These are phyloP conservation scores for Lichtheimia corymbifera DNA, from an alignment of 371 early-diverging fungal species.

Conservation along the genomic window DNA sequence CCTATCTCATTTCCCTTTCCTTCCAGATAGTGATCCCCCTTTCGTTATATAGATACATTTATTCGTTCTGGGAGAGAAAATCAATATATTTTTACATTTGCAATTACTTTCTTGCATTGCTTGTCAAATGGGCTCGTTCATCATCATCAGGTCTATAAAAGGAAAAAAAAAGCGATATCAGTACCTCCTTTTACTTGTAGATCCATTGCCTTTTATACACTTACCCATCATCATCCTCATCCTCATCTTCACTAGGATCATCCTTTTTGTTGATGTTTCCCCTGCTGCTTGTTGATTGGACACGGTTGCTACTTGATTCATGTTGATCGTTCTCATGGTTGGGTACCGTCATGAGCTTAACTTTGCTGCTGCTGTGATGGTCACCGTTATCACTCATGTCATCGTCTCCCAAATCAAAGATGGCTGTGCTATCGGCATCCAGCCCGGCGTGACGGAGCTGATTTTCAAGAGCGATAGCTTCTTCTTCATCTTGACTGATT, in stretches of 20 bases:
- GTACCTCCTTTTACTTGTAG: neutral
- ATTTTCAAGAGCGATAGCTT: conserved; percentile 61
- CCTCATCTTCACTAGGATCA: conserved; percentile 28
- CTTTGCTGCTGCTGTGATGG: conserved; percentile 1
- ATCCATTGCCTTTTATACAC: conserved; percentile 2
- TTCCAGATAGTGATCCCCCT: too few relatives aligned
- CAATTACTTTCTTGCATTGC: conserved; percentile 17
- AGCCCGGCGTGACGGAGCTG: conserved; percentile 40
- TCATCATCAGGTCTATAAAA: conserved; percentile 34
- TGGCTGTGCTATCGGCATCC: conserved; percentile 49
- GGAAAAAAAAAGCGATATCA: neutral
- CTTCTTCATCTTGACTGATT: conserved; percentile 59
- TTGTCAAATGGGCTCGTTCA: conserved; percentile 40
- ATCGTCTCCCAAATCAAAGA: conserved; percentile 71
- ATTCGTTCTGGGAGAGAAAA: too few relatives aligned
- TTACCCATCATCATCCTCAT: conserved; percentile 39
- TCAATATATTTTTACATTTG: too few relatives aligned
- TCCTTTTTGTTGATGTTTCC: conserved; percentile 21
- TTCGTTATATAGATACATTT: too few relatives aligned
- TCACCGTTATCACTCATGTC: conserved; percentile 57
- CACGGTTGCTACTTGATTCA: too few relatives aligned
- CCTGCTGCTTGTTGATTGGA: too few relatives aligned
- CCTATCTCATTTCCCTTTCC: too few relatives aligned
- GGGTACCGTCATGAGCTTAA: too few relatives aligned
- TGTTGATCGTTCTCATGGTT: too few relatives aligned